These are phyloP conservation scores for Begonia masoniana DNA, from an alignment of 306 rosid genomes.

Conservation along the genomic window DNA sequence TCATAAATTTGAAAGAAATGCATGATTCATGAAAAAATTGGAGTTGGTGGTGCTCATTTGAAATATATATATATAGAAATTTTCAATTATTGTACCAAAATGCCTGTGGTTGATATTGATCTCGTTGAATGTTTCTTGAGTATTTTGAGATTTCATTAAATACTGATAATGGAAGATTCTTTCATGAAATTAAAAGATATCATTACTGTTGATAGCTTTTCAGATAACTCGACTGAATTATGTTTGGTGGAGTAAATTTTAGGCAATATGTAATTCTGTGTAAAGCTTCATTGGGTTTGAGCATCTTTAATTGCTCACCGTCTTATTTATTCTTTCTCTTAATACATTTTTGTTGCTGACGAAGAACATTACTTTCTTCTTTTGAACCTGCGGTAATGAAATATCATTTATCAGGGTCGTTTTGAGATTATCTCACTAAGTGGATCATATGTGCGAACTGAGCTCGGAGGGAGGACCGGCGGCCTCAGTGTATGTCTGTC, in stretches of 20 bases:
- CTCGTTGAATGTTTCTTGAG: no score
- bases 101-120: no score
- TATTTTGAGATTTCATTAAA: neutral
- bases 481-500: constrained; percentile 86
- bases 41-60: neutral
- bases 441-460: constrained; percentile 83
- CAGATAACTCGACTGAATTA: neutral
- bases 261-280: no score
- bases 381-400: no score
- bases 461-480: constrained; percentile 53
- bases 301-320: neutral
- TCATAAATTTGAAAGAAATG: no score
- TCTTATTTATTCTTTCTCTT: no score
- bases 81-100: no score
- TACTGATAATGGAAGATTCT: neutral
- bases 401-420: constrained; percentile 43
- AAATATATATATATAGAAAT: neutral
- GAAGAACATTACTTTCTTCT: no score
- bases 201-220: no score
- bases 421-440: constrained; percentile 84
- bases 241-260: neutral
- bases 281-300: no score
- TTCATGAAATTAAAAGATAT: neutral
- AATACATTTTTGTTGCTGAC: neutral
- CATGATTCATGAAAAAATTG: neutral